phyloP scores from a whole-genome alignment of 257 asterid genomes.

The Lycium barbarum region DNA sequence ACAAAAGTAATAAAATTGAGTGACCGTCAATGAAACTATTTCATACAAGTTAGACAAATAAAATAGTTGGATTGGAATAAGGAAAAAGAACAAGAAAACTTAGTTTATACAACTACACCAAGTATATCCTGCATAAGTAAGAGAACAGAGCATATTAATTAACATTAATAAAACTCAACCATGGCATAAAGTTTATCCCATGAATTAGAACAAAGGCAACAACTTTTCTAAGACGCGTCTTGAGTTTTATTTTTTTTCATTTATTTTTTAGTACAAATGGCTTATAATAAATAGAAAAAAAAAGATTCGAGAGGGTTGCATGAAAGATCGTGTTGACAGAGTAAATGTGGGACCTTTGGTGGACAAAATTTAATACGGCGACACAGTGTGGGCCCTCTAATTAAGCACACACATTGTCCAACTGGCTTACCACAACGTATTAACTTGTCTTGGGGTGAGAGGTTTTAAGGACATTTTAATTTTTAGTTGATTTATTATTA shows the following conservation, averaged over 20 bases:
- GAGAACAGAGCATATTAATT: too few relatives aligned
- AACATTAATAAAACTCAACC: background rate
- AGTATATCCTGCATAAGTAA: too few relatives aligned
- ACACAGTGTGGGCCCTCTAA: background rate
- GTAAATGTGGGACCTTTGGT: background rate
- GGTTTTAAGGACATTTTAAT: too few relatives aligned
- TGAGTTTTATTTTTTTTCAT: background rate
- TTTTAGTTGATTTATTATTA: too few relatives aligned
- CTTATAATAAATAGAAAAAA: background rate
- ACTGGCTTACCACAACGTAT: background rate
- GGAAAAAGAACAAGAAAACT: too few relatives aligned
- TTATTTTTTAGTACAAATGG: too few relatives aligned
- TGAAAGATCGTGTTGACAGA: slow-evolving; percentile 10
- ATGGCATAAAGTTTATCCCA: background rate
- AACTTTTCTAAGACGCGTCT: background rate
- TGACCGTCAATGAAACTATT: too few relatives aligned
- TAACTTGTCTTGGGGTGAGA: background rate
- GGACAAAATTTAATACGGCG: background rate
- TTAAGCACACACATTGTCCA: background rate
- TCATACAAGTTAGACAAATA: too few relatives aligned
- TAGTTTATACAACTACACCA: too few relatives aligned
- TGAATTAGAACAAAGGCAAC: background rate
- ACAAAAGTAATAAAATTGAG: too few relatives aligned
- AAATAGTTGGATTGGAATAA: too few relatives aligned
- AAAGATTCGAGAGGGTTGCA: background rate